phyloP scores from a whole-genome alignment of 2,329 filamentous ascomycete species.

The Colletotrichum cuscutae region DNA sequence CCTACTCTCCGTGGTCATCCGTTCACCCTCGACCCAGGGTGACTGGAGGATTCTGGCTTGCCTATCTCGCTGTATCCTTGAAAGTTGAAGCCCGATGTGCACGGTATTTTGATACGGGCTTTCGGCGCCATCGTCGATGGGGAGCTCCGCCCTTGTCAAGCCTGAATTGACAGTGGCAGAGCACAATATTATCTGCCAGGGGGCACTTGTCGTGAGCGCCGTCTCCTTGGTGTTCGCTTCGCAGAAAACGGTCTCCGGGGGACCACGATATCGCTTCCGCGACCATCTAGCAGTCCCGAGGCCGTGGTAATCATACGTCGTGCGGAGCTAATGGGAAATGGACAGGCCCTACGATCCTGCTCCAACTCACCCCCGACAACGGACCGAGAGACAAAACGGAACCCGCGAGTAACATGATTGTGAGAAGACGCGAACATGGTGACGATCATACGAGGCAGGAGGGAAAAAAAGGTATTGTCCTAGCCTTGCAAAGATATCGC shows the following conservation, averaged over 20 bases:
- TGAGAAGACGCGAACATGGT: background rate
- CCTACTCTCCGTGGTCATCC: background rate
- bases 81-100: background rate
- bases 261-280: constrained; percentile 24
- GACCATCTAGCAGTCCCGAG: constrained; percentile 12
- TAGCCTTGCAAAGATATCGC: background rate
- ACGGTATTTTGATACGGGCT: background rate
- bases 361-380: constrained; percentile 8
- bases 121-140: background rate
- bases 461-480: too few species aligned
- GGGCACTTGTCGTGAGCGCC: background rate
- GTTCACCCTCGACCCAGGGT: constrained; percentile 3
- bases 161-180: background rate
- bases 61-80: background rate
- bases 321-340: constrained; percentile 10
- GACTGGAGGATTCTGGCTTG: background rate
- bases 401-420: background rate
- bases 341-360: background rate
- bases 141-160: background rate
- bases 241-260: constrained; percentile 19
- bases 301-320: constrained; percentile 25
- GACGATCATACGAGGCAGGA: constrained; percentile 17
- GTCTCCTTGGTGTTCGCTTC: constrained; percentile 13
- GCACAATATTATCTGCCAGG: constrained; percentile 8
- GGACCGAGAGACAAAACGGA: background rate